Conservation (phyloP, 371 early-diverging fungal species). For the Chytridium lagenaria region DNA sequence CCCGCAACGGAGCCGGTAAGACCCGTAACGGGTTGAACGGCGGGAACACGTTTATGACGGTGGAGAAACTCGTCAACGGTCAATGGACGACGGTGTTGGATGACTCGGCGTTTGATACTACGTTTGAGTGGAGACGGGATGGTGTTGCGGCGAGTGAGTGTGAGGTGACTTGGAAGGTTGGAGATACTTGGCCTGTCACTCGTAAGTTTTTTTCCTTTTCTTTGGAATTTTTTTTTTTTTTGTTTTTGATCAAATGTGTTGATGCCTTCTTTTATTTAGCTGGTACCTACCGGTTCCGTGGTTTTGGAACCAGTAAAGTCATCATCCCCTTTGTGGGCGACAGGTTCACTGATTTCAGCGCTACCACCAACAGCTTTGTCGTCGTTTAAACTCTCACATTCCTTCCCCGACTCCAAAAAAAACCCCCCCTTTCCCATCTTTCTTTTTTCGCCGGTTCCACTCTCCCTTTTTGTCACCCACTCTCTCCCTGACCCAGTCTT, state of each 20-base stretch:
- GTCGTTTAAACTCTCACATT: too few species aligned
- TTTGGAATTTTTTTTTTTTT: too few species aligned
- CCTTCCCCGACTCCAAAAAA: too few species aligned
- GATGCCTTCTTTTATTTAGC: neutral
- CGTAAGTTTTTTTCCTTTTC: conserved; percentile 1
- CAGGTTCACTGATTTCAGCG: neutral
- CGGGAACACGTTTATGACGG: conserved; percentile 57
- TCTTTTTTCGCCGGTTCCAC: too few species aligned
- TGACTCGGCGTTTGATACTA: conserved; percentile 37
- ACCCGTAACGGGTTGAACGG: conserved; percentile 16
- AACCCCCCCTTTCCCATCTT: too few species aligned
- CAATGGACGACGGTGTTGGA: conserved; percentile 49
- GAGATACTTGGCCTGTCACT: neutral
- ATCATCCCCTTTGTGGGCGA: neutral
- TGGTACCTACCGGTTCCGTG: conserved; percentile 1
- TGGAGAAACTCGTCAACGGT: conserved; percentile 50
- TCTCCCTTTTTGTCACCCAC: too few species aligned
- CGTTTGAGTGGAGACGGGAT: conserved; percentile 22
- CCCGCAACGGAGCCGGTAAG: conserved; percentile 59
- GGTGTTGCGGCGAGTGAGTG: neutral
- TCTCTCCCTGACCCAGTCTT: too few species aligned
- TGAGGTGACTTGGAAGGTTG: neutral
- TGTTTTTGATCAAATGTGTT: too few species aligned
- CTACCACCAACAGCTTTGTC: neutral
- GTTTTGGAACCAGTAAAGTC: neutral